Conservation (phyloP, 2,329 filamentous ascomycete species). For the Botrytis deweyae region DNA sequence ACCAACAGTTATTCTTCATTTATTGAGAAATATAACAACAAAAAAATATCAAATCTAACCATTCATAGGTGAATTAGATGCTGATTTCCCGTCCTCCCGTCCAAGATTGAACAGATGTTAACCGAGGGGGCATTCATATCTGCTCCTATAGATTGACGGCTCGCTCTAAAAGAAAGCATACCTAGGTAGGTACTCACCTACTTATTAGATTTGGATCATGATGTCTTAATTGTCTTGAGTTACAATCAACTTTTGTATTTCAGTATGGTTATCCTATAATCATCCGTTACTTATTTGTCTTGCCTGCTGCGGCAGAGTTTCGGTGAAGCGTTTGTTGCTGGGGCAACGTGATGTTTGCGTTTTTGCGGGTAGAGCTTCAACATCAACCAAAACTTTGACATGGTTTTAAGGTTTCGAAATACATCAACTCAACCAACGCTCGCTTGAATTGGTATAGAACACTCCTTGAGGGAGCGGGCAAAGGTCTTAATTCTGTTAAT, state of each 20-base stretch:
- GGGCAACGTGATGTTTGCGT: conserved; percentile 7
- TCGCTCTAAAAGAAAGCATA: not conserved
- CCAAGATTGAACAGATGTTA: not conserved
- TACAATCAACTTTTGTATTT: not conserved
- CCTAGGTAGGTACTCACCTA: not conserved
- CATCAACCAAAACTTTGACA: conserved; percentile 13
- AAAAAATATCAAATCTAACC: not conserved
- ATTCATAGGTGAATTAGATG: not conserved
- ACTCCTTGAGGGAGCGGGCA: not conserved
- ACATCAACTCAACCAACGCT: conserved; percentile 1
- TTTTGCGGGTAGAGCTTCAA: conserved; percentile 12
- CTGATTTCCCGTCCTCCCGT: not conserved
- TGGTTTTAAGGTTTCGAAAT: not conserved
- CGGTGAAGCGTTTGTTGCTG: not conserved
- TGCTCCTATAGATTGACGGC: not conserved
- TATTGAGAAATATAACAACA: not conserved
- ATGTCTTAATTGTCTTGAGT: not conserved
- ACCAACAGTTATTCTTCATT: not conserved
- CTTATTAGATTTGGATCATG: not conserved
- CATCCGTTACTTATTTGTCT: not conserved
- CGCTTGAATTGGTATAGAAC: conserved; percentile 1
- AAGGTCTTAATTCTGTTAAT: conserved; percentile 1
- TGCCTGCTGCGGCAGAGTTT: not conserved
- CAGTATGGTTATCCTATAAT: not conserved
- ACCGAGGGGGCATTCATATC: not conserved